phyloP scores from a whole-genome alignment of 768 basidiomycete species.

The Hortiboletus flavorubellus region DNA sequence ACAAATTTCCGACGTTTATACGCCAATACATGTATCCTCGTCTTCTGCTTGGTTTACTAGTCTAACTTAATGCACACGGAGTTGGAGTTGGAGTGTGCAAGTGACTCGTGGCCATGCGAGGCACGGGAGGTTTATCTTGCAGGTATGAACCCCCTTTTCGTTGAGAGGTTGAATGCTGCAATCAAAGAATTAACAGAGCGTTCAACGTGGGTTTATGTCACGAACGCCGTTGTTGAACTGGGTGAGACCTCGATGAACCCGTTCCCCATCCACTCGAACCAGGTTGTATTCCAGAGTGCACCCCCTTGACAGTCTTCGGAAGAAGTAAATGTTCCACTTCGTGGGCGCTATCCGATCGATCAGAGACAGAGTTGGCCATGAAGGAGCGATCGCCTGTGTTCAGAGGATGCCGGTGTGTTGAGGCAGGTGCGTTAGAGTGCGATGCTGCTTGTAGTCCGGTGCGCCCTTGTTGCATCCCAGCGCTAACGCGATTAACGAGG shows the following conservation, averaged over 20 bases:
- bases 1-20: constrained; percentile 3
- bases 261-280: constrained; percentile 38
- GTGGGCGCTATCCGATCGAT: constrained; percentile 62
- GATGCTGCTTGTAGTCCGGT: constrained; percentile 29
- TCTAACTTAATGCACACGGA: constrained; percentile 17
- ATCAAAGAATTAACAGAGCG: neutral
- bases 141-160: constrained; percentile 48
- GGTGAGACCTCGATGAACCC: constrained; percentile 21
- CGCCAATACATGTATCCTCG: constrained; percentile 24
- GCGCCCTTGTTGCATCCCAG: constrained; percentile 32
- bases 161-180: constrained; percentile 43
- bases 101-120: neutral
- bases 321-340: constrained; percentile 70
- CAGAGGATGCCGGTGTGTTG: constrained; percentile 43
- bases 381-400: constrained; percentile 39
- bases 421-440: constrained; percentile 18
- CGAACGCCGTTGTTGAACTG: constrained; percentile 28
- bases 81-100: neutral
- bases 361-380: constrained; percentile 46
- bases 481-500: constrained; percentile 47
- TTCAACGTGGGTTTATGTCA: neutral
- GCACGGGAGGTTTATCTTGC: constrained; percentile 24
- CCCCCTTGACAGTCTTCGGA: constrained; percentile 22
- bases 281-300: constrained; percentile 16
- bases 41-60: constrained; percentile 9